These are phyloP conservation scores for Comarum palustre DNA, from an alignment of 306 rosid species.

Conservation along the genomic window DNA sequence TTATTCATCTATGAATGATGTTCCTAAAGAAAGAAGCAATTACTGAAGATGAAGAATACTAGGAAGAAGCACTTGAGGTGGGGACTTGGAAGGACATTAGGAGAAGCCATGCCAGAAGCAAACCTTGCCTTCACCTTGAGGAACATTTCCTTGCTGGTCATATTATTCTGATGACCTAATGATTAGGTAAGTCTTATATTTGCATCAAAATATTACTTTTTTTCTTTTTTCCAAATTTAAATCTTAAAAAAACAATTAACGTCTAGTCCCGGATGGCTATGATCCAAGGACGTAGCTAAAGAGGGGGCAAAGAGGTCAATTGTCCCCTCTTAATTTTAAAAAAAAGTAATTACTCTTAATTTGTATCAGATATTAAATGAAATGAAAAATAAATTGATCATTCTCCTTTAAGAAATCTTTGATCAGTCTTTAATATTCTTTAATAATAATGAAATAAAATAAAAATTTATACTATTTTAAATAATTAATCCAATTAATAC, in stretches of 20 bases:
- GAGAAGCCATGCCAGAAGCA: background rate
- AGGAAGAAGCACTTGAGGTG: background rate
- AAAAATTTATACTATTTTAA: too few species aligned
- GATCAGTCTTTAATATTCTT: too few species aligned
- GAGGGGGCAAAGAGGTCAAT: too few species aligned
- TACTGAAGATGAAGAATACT: slow-evolving; percentile 7
- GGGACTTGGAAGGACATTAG: background rate
- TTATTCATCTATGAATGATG: background rate
- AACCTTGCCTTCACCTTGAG: slow-evolving; percentile 9
- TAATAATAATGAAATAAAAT: too few species aligned
- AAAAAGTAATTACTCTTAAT: too few species aligned
- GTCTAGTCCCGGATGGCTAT: slow-evolving; percentile 38
- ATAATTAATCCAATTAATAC: too few species aligned
- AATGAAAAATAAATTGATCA: too few species aligned
- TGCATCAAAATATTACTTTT: slow-evolving; percentile 12
- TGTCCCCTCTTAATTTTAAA: too few species aligned
- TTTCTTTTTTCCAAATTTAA: slow-evolving; percentile 16
- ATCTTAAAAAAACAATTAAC: slow-evolving; percentile 13
- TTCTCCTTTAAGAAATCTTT: too few species aligned
- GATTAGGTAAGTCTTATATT: slow-evolving; percentile 37
- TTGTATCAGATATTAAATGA: too few species aligned
- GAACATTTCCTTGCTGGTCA: slow-evolving; percentile 31
- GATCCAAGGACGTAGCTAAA: too few species aligned
- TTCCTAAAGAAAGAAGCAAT: background rate
- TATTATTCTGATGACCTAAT: slow-evolving; percentile 34